phyloP scores from a whole-genome alignment of 192 early-diverging fungal genomes.

The Gamsiella multidivaricata region DNA sequence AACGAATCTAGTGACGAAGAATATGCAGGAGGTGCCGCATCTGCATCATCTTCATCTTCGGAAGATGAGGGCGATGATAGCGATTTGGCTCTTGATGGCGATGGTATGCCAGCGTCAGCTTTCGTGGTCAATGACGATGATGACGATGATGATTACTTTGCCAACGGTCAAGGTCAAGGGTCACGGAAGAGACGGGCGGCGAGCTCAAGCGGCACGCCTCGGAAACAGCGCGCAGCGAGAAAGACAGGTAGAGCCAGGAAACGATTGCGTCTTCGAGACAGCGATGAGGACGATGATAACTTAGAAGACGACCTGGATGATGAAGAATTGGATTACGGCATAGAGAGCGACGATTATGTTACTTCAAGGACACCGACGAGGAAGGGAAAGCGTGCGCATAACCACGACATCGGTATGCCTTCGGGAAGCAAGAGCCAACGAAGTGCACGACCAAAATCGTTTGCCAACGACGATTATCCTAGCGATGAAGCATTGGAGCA shows the following conservation, averaged over 20 bases:
- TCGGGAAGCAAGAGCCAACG: slow-evolving; percentile 49
- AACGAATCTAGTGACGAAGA: slow-evolving; percentile 73
- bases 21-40: slow-evolving; percentile 55
- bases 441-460: slow-evolving; percentile 48
- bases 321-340: slow-evolving; percentile 54
- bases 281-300: slow-evolving; percentile 36
- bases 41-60: slow-evolving; percentile 42
- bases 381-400: slow-evolving; percentile 8
- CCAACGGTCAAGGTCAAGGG: slow-evolving; percentile 35
- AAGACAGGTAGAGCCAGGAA: slow-evolving; percentile 22
- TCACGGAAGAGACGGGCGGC: slow-evolving; percentile 37
- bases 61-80: slow-evolving; percentile 69
- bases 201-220: slow-evolving; percentile 29
- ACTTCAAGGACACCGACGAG: slow-evolving; percentile 3
- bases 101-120: slow-evolving; percentile 5
- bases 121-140: slow-evolving; percentile 59
- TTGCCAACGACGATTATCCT: slow-evolving; percentile 48
- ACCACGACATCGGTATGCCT: slow-evolving; percentile 8
- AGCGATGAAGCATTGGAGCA: slow-evolving; percentile 41
- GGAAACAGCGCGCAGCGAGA: slow-evolving; percentile 25
- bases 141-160: slow-evolving; percentile 55
- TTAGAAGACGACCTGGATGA: slow-evolving; percentile 51
- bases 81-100: slow-evolving; percentile 25
- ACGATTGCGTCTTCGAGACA: slow-evolving; percentile 40
- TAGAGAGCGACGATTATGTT: slow-evolving; percentile 30